Conservation (phyloP, 2,329 filamentous ascomycete species). For the Coniochaeta sp. region DNA sequence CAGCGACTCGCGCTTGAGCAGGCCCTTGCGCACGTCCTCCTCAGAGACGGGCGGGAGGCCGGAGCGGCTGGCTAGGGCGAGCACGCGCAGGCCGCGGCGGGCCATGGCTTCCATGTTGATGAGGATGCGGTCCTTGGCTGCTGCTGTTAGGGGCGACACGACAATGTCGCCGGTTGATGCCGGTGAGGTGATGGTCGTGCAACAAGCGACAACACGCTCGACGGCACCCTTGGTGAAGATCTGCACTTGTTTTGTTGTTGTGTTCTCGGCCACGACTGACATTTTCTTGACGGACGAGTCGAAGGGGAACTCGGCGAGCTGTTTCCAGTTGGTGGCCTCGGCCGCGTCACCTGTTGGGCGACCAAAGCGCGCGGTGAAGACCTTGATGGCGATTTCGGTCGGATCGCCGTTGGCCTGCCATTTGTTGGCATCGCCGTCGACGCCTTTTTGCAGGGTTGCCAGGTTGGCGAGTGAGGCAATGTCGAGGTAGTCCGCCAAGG, state of each 20-base stretch:
- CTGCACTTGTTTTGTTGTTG: slow-evolving; percentile 25
- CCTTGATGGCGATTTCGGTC: slow-evolving; percentile 68
- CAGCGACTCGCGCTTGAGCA: slow-evolving; percentile 43
- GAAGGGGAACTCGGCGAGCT: slow-evolving; percentile 63
- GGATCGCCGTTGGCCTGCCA: slow-evolving; percentile 61
- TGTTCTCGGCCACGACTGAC: slow-evolving; percentile 56
- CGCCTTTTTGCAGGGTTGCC: slow-evolving; percentile 37
- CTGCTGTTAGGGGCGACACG: not conserved
- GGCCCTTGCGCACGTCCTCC: slow-evolving; percentile 16
- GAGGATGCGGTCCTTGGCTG: slow-evolving; percentile 6
- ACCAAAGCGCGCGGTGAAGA: slow-evolving; percentile 64
- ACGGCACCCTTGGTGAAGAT: slow-evolving; percentile 54
- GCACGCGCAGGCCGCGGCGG: slow-evolving; percentile 53
- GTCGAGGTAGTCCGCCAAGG: slow-evolving; percentile 43
- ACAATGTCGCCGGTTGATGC: not conserved
- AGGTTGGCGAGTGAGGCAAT: slow-evolving; percentile 58
- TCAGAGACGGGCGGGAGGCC: slow-evolving; percentile 22
- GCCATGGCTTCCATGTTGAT: slow-evolving; percentile 57
- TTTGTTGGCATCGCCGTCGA: too few relatives aligned
- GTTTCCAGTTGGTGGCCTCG: slow-evolving; percentile 23
- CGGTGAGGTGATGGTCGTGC: too few relatives aligned
- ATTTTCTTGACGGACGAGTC: slow-evolving; percentile 69
- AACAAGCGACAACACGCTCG: slow-evolving; percentile 23
- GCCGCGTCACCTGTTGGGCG: slow-evolving; percentile 33
- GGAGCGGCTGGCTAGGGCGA: slow-evolving; percentile 46